Evolutionary conservation across 1,284 basidiomycete species (phyloP).

Genomic region (Exobasidium cylindrosporum): DNA sequence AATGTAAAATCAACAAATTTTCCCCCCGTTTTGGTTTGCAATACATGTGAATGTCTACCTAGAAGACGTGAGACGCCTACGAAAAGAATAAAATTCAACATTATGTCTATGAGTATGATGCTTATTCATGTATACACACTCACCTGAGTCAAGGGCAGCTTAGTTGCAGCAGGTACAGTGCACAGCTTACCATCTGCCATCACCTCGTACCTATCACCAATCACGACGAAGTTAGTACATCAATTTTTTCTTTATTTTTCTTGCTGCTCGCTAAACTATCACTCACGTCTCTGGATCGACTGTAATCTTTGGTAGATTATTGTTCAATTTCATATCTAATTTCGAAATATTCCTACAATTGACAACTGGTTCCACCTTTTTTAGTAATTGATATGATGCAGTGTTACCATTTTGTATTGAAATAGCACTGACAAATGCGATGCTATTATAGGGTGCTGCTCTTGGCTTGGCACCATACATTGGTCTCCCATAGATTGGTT

Average conservation of each 20-base stretch:
- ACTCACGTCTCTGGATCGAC: slow-evolving; percentile 80
- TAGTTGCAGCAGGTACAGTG: slow-evolving; percentile 39
- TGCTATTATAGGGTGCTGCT: slow-evolving; percentile 74
- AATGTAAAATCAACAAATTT: too few species aligned
- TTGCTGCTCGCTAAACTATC: neutral
- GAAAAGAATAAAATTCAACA: neutral
- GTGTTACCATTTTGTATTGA: slow-evolving; percentile 63
- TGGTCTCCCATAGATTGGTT: slow-evolving; percentile 76
- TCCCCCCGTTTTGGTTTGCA: neutral
- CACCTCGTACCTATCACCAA: slow-evolving; percentile 59
- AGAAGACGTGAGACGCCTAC: neutral
- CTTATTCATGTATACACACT: too few species aligned
- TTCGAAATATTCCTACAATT: slow-evolving; percentile 75
- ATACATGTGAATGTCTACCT: neutral
- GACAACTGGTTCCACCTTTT: slow-evolving; percentile 72
- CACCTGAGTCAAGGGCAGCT: slow-evolving; percentile 39
- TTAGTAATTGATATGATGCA: slow-evolving; percentile 70
- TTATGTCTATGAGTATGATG: too few species aligned
- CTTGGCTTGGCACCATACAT: slow-evolving; percentile 82
- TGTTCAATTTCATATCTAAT: slow-evolving; percentile 91
- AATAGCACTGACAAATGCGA: slow-evolving; percentile 77
- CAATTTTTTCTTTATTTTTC: neutral
- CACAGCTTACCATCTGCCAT: slow-evolving; percentile 35
- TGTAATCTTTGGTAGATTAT: slow-evolving; percentile 71
- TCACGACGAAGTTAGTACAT: neutral